These are phyloP conservation scores for Pichia insulana DNA, from an alignment of 805 yeast genomes.

Conservation along the genomic window DNA sequence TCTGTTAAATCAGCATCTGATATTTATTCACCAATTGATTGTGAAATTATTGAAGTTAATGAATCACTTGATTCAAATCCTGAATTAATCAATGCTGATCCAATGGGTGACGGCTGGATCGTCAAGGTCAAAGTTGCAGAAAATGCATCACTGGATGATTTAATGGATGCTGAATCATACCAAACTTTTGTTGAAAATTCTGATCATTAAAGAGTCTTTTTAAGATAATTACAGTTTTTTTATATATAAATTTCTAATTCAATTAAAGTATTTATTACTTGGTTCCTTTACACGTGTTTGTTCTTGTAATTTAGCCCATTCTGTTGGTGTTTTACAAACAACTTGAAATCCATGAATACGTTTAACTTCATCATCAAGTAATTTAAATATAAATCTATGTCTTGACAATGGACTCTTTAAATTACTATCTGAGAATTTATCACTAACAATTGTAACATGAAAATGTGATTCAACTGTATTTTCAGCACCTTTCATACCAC, in stretches of 20 bases:
- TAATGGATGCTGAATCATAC: slow-evolving; percentile 49
- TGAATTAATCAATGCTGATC: slow-evolving; percentile 73
- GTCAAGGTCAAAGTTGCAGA: slow-evolving; percentile 57
- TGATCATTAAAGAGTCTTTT: slow-evolving; percentile 22
- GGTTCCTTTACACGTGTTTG: neutral
- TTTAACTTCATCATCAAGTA: slow-evolving; percentile 65
- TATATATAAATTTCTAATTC: neutral
- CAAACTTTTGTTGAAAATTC: slow-evolving; percentile 49
- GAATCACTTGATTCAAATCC: slow-evolving; percentile 59
- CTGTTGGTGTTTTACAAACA: slow-evolving; percentile 67
- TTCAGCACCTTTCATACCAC: slow-evolving; percentile 64
- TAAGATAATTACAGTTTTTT: neutral
- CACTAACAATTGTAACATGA: slow-evolving; percentile 63
- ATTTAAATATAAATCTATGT: slow-evolving; percentile 64
- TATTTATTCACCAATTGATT: slow-evolving; percentile 79
- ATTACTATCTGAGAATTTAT: slow-evolving; percentile 44
- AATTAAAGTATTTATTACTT: slow-evolving; percentile 2
- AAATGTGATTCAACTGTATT: slow-evolving; percentile 80
- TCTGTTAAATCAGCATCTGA: slow-evolving; percentile 92
- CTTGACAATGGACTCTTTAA: slow-evolving; percentile 53
- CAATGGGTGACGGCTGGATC: slow-evolving; percentile 92
- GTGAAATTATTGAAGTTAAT: slow-evolving; percentile 69
- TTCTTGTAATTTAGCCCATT: slow-evolving; percentile 27
- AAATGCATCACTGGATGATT: slow-evolving; percentile 30
- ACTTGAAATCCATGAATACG: slow-evolving; percentile 82